Evolutionary conservation across 495 filamentous ascomycete species (phyloP).

Genomic region (Paragyromitra xinjiangensis): DNA sequence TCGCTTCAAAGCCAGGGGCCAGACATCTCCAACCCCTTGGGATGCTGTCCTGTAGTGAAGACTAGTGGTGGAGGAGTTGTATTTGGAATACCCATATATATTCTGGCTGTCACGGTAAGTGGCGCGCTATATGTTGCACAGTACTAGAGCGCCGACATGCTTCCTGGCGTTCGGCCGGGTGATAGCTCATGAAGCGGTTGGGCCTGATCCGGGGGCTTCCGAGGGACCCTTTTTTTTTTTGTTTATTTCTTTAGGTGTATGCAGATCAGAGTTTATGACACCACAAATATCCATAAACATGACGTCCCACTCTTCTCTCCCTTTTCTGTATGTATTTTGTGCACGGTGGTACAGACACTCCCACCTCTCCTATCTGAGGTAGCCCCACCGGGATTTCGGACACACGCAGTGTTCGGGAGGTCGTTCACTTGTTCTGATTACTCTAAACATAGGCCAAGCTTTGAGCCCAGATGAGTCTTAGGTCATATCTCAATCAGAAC

Average conservation of each 20-base stretch:
- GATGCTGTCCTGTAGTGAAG: slow-evolving; percentile 17
- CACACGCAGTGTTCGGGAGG: background rate
- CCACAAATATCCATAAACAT: background rate
- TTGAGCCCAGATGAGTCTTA: background rate
- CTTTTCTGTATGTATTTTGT: background rate
- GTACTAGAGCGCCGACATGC: background rate
- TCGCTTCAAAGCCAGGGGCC: background rate
- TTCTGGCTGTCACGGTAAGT: slow-evolving; percentile 6
- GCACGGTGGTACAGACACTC: background rate
- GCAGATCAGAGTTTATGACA: background rate
- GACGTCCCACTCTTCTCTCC: background rate
- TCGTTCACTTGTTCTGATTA: background rate
- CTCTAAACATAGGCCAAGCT: background rate
- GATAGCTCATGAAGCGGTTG: slow-evolving; percentile 37
- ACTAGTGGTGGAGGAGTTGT: background rate
- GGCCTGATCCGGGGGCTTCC: slow-evolving; percentile 23
- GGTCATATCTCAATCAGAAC: background rate
- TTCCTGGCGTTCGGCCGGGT: slow-evolving; percentile 18
- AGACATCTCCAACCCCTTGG: slow-evolving; percentile 17
- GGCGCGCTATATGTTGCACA: slow-evolving; percentile 36
- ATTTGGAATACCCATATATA: slow-evolving; percentile 34
- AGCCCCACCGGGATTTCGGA: background rate
- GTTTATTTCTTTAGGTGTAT: slow-evolving; percentile 1
- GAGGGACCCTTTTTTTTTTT: background rate
- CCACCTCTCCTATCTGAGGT: slow-evolving; percentile 4